phyloP scores from a whole-genome alignment of 345 rosid genomes.

The Odontarrhena argentea region DNA sequence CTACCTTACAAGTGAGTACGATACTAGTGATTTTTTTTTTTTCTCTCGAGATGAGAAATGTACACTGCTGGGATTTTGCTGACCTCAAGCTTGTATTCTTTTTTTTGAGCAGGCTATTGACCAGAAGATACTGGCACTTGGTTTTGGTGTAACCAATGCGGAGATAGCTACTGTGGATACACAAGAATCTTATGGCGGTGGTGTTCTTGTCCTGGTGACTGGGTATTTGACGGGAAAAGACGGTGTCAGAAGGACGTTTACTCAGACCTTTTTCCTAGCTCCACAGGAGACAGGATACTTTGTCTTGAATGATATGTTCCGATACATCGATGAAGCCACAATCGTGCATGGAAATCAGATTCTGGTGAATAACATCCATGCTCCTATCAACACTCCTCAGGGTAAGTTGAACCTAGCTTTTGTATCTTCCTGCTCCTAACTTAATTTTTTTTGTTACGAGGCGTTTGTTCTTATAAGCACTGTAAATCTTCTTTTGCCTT shows the following conservation, averaged over 20 bases:
- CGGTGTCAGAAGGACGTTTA: slow-evolving; percentile 55
- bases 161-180: slow-evolving; percentile 79
- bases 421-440: not conserved
- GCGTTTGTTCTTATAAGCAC: slow-evolving; percentile 4
- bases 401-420: slow-evolving; percentile 42
- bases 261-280: slow-evolving; percentile 86
- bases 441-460: not conserved
- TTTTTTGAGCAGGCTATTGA: slow-evolving; percentile 69
- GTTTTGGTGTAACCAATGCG: slow-evolving; percentile 54
- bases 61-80: not conserved
- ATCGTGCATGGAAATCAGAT: slow-evolving; percentile 33
- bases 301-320: slow-evolving; percentile 89
- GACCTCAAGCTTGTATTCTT: slow-evolving; percentile 2
- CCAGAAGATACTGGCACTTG: slow-evolving; percentile 71
- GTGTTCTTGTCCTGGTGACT: slow-evolving; percentile 80
- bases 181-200: slow-evolving; percentile 68
- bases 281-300: slow-evolving; percentile 95
- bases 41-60: not conserved
- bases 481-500: slow-evolving; percentile 19
- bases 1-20: slow-evolving; percentile 78
- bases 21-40: not conserved
- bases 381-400: slow-evolving; percentile 38
- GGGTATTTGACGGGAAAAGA: slow-evolving; percentile 73
- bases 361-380: slow-evolving; percentile 36
- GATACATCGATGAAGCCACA: slow-evolving; percentile 59